Base-by-base conservation (phyloP, 2,329 filamentous ascomycete species). In the Fusarium burgessii region DNA sequence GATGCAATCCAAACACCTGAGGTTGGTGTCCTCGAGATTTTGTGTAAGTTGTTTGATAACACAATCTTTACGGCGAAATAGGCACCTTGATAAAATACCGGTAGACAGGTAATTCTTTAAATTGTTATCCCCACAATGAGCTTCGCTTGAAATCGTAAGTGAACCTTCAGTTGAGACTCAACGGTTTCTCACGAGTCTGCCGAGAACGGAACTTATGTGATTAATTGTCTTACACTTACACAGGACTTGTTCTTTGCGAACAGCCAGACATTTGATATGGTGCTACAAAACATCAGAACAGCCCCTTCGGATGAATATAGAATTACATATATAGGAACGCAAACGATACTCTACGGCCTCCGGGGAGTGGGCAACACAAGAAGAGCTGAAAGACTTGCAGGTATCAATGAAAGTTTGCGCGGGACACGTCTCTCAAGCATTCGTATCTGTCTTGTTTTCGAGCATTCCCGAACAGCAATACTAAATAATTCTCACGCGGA, bases 191-290 rank as follows among this genome's bases (percentile, higher is more conserved):
- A 42, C 18, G 32, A 35, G 20, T 25, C 35, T 50, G 25, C 52
- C 27, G 58, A 23, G 46, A 55, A 38, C 27, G 45, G 17, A 35
- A 18, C 20, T 15, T 43, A 29, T 29, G 32, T 35, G 25, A 17
- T 43, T 43, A 15, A 38, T 35, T 67, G 62, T 50, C 49, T 67
- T 35, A 50, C 42, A 62, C 46, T 42, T 57, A 13, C 25, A 46
- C 23, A 33, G 9, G 17, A 20, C 29, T 27, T 46, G 17, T 35
- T 33, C 18, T 15, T 33, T n/a, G 45, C 10, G n/a, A 29, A 47
- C 8, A 25, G 46, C 20, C 11, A 18, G 18, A 40, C 36, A 38
- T 25, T 35, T 33, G 20, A 18, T 20, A 25, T 38, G 23, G 20
- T 51, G 47, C 13, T 25, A 18, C 33, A 11, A n/a, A 15, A 27